Base-by-base conservation (phyloP, 2,329 filamentous ascomycete species). In the Tolypocladium tundrense region DNA sequence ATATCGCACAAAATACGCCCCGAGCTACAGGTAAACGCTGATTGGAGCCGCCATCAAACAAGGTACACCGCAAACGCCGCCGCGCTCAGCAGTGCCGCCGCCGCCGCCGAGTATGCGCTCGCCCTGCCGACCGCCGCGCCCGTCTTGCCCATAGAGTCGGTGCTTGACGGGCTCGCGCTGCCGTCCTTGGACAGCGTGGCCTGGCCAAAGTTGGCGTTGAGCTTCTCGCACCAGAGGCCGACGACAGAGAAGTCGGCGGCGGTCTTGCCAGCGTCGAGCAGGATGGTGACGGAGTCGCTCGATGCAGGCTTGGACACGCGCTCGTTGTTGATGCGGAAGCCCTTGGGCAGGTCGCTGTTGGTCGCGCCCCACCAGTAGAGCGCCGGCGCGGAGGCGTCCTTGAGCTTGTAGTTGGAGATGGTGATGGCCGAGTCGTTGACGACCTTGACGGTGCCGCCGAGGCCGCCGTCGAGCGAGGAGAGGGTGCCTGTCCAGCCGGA, bases 321-420 rank as follows among this genome's bases (percentile, higher is more conserved):
- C 35, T 60, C 53, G 43, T 67, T 67, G 51, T 60, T 64, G 60
- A 68, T 65, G 48, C 66, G 66, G 63, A 67, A 68, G 21, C 66
- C 66, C 39, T 60, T 35, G 42, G 58, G 54, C 48, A 68, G 57
- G 16, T 60, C 37, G 21, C 57, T 59, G 53, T 53, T 57, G 9
- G 60, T 63, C 8, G 61, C 54, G 13, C 66, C 66, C 66, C 66
- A 68, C 66, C 66, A 68, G 61, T 68, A 67, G 11, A 68, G 62
- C 5, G 64, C 65, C 4, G 66, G 66, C 7, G 66, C 66, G 27
- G 59, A 61, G 56, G 64, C 66, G 16, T 65, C 63, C 27, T 64
- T 58, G 58, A 68, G 65, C 19, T 58, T 64, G 59, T 67, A 68
- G 24, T 53, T 41, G 33, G 57, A 56, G 57, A 68, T 61, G 24